Conservation (phyloP, 75 land plant genomes). For the Gnetum montanum region DNA sequence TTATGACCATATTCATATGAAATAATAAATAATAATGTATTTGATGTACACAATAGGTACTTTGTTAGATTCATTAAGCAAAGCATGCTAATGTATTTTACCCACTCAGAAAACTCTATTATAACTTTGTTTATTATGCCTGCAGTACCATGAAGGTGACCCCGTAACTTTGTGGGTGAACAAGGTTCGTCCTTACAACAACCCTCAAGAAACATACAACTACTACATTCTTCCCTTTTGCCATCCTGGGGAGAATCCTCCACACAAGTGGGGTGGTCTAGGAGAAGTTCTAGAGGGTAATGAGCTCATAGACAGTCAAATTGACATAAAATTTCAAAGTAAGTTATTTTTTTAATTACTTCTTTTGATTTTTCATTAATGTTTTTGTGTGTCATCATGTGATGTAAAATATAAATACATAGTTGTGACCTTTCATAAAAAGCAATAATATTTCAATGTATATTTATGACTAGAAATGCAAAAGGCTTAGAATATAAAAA, state of each 20-base stretch:
- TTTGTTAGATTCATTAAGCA: too few relatives aligned
- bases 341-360: conserved; percentile 8
- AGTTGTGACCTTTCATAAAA: too few relatives aligned
- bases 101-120: too few relatives aligned
- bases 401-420: too few relatives aligned
- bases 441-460: too few relatives aligned
- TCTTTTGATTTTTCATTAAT: not conserved
- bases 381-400: not conserved
- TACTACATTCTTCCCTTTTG: conserved; percentile 55
- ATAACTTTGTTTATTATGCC: too few relatives aligned
- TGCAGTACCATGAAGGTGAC: conserved; percentile 32
- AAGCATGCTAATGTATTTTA: too few relatives aligned
- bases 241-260: conserved; percentile 16
- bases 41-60: too few relatives aligned
- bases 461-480: too few relatives aligned
- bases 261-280: conserved; percentile 55
- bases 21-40: too few relatives aligned
- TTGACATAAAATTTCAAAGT: conserved; percentile 56
- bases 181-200: conserved; percentile 51
- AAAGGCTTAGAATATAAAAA: too few relatives aligned
- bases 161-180: conserved; percentile 37
- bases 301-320: conserved; percentile 49
- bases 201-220: conserved; percentile 53
- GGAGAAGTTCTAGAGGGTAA: conserved; percentile 52
- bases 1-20: too few relatives aligned